Evolutionary conservation across 805 yeast genomes (phyloP), one percentile per base, ranked within the genome.

Genomic region (Blastobotrys attinorum): DNA sequence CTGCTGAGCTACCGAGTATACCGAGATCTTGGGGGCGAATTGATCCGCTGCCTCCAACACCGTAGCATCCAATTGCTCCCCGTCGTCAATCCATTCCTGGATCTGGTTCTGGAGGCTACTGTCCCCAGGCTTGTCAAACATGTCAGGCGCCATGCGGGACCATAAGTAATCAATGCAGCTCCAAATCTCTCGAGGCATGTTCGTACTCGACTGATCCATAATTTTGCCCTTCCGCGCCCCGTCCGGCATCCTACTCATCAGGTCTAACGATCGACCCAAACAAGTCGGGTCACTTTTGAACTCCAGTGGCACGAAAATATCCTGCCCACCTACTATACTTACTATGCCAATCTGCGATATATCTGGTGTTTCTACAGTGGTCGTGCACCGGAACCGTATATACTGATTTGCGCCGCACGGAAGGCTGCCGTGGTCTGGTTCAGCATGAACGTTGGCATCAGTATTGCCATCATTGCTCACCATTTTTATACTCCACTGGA

Each of bases 1-100:
- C 38, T 50, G 52, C 32, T 57, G 57, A 1, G 65, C 60, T 1
- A 63, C 65, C 2, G 80, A 70, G 32, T 69, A 65, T 4, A 66
- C 63, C 2, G 72, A 77, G 13, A 67, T 54, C 13, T 61, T 48
- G 3, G 62, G 55, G 5, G 42, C 49, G 1, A 57, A 50, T 3
- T 47, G 40, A 40, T 61, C 54, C 7, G 60, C 58, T 1, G 51
- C 41, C 18, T 55, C 58, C 17, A 63, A 52, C 4, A 52, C 51
- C 31, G 63, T 55, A 3, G 22, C 39, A 32, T 63, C 69, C 23
- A 65, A 55, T 3, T 55, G 53, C 17, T 48, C 35, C 2, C 62
- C 63, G 3, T 42, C 40, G 41, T 66, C 71, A 25, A 66, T 49
- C 66, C 67, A 60, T 10, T 54, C 52, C 27, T 64, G 58, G 17